Base-by-base conservation (phyloP, 1,139 yeast genomes). In the Pichia sp. region DNA sequence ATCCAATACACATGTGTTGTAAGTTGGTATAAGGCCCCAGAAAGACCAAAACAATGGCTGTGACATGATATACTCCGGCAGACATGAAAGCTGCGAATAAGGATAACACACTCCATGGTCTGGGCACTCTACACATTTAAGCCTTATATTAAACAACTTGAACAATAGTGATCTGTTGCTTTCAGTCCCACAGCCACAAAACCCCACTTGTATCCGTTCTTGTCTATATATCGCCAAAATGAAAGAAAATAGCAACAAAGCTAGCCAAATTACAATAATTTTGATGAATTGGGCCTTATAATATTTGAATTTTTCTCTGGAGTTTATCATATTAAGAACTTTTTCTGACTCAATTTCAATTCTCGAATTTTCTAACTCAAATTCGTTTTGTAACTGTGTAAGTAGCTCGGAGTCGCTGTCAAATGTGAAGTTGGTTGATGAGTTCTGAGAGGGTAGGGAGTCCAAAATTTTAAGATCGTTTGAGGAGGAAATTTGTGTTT, bases 121-220 rank as follows among this genome's bases (percentile, higher is more conserved):
- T 1, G 98, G 98, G 67, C 98, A 93, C 31, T 81, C 81, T 5
- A 81, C 72, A 70, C 99, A 93, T 1, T 65, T 58, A 3, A 97
- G 43, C 10, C 19, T 56, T 38, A 34, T 48, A 54, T 11, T 59
- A 55, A 29, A 59, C 49, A 11, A 61, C 10, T 4, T 15, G 19
- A 5, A 57, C 50, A 50, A 50, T 31, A 11, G 31, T 19, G 51
- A 36, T 4, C 31, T 31, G 19, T 45, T 34, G 7, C 29, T 38
- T 45, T 54, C 62, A 13, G 80, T 71, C 63, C 84, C 87, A 42
- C 76, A 73, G 0, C 90, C 92, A 72, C 95, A 87, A 66, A 80
- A 87, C 0, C 95, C 95, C 54, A 84, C 75, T 36, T 76, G 67
- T 19, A 78, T 69, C 42, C 80, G 75, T 63, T 85, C 88, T 56